Evolutionary conservation across 1,284 basidiomycete genomes (phyloP), one percentile per base, ranked within the genome.

Genomic region (Rhodotorula sp.): DNA sequence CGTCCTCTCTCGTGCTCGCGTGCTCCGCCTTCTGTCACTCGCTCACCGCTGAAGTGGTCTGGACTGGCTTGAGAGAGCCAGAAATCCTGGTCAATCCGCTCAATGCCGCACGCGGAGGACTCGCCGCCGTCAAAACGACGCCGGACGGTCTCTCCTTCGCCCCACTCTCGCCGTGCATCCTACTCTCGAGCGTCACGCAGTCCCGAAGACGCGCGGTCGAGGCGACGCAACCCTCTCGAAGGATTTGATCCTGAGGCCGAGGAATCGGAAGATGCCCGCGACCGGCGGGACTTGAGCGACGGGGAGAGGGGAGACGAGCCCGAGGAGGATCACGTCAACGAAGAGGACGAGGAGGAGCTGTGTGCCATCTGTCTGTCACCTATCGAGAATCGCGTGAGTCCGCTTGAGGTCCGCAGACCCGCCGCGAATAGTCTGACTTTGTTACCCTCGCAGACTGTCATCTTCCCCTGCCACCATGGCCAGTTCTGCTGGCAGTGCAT

Each of bases 401-500:
- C 2, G 20, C 17, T 7, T 30, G 29, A 27, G 9, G 15, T 22
- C 29, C 30, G n/a, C 27, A 47, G 2, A n/a, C 36, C 24, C 3
- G 29, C 19, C 19, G 17, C 20, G 30, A 34, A n/a, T 20, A 27
- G 24, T 13, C 44, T 59, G 51, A 24, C 30, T 4, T 19, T 32
- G 36, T 19, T 52, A 29, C 11, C 5, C 30, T 24, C 30, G 29
- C 67, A 74, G 73, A 74, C 79, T 17, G 72, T 79, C 64, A 70
- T 80, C 24, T 76, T 68, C 22, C 70, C 64, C 0, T 80, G 79
- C 54, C 67, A 74, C 27, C 80, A 80, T 51, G 74, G 76, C n/a
- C 73, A 75, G 34, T 80, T 80, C 71, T 80, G 80, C 77, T 80
- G 68, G 67, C 59, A 56, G 17, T 80, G 80, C 67, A 79, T 80